phyloP scores from a whole-genome alignment of 2,329 filamentous ascomycete genomes.

The Alternaria sp. region DNA sequence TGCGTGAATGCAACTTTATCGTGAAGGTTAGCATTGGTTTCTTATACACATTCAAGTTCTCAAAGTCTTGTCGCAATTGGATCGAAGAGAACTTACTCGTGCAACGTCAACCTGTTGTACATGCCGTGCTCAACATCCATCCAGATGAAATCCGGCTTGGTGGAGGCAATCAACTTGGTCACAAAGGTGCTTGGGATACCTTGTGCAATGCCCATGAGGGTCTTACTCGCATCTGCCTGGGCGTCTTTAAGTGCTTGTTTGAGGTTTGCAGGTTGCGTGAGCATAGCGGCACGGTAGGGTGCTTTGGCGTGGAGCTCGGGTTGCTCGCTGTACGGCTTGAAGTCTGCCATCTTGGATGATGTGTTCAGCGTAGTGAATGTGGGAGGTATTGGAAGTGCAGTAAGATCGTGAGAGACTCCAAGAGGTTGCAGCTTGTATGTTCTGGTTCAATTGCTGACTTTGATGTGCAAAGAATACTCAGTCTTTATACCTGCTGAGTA shows the following conservation, averaged over 20 bases:
- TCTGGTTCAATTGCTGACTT: not conserved
- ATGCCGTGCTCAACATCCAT: conserved; percentile 39
- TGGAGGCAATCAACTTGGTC: conserved; percentile 34
- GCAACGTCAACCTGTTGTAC: conserved; percentile 32
- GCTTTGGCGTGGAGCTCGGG: conserved; percentile 29
- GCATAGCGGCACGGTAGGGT: conserved; percentile 27
- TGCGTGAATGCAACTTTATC: conserved; percentile 30
- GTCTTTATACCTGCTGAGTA: not conserved
- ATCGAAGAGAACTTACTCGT: conserved; percentile 23
- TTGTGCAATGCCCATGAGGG: conserved; percentile 33
- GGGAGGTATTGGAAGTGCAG: not conserved
- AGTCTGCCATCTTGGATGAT: conserved; percentile 18
- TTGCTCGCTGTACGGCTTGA: conserved; percentile 31
- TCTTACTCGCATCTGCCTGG: conserved; percentile 28
- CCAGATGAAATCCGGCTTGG: conserved; percentile 37
- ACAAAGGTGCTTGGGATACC: conserved; percentile 34
- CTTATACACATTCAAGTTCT: too few relatives aligned
- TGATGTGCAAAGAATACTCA: not conserved
- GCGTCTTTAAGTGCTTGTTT: conserved; percentile 30
- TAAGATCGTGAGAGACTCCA: not conserved
- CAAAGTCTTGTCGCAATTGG: not conserved
- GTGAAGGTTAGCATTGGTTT: not conserved
- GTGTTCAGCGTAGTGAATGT: not conserved
- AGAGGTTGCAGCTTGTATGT: not conserved
- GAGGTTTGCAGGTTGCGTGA: conserved; percentile 33